Evolutionary conservation across 2,329 filamentous ascomycete genomes (phyloP), one percentile per base, ranked within the genome.

Genomic region (Lasiodiplodia gonubiensis): DNA sequence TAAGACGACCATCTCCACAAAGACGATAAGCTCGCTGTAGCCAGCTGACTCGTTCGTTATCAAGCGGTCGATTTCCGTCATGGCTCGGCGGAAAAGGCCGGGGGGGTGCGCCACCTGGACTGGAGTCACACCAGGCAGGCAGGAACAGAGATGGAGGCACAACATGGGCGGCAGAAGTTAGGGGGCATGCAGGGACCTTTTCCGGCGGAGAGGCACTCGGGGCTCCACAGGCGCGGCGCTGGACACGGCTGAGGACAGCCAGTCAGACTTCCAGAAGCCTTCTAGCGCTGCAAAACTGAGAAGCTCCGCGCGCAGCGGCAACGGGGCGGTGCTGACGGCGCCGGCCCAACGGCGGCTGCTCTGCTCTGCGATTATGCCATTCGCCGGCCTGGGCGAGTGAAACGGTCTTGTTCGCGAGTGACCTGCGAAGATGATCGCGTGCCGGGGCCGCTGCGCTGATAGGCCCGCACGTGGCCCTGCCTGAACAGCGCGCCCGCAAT

Each of bases 231-330:
- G 30, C 30, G 49, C 49, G 49, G 25, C 49, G 53, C 30, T n/a
- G 53, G 21, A 35, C 42, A 25, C 59, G 59, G 59, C 42, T 35
- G 59, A n/a, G 10, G 23, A 21, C 59, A 63, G 59, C 59, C 59
- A 63, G 42, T 63, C 42, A 63, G 59, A 49, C 42, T 63, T 63
- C 59, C 46, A 51, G 59, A 63, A 63, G n/a, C 25, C 59, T 63
- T 63, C 59, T 63, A 63, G 59, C 46, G 59, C 39, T 16, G 27
- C 5, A 25, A 30, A 39, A 48, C 51, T 30, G 48, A 46, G 16
- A 4, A 27, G 27, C 10, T 30, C 42, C 35, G 57, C 57, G 42
- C 25, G 37, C 57, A 49, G 42, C 59, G 27, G 42, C 57, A 8
- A 11, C 51, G 52, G 30, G 52, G 57, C 57, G 23, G 57, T 21